Conservation (phyloP, 768 basidiomycete species). For the Suillus fuscotomentosus region DNA sequence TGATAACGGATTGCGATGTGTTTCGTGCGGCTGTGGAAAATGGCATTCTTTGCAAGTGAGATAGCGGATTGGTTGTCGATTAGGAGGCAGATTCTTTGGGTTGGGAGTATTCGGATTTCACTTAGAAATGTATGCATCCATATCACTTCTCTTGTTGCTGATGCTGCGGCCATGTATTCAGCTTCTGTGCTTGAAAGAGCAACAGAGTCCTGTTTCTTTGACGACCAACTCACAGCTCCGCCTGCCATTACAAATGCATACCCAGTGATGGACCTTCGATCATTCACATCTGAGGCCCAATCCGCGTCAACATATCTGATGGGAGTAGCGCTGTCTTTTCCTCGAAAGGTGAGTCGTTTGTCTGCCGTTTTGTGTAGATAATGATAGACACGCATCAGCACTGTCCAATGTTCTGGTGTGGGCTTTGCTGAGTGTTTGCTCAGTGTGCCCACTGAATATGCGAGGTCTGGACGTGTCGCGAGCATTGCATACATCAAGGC, state of each 20-base stretch:
- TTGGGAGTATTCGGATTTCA: constrained; percentile 16
- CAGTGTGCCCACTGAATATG: too few relatives aligned
- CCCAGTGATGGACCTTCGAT: constrained; percentile 19
- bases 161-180: too few relatives aligned
- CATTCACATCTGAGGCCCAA: not conserved
- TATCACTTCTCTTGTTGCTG: too few relatives aligned
- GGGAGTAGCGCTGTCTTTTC: too few relatives aligned
- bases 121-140: constrained; percentile 3
- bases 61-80: constrained; percentile 9
- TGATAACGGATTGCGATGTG: constrained; percentile 5
- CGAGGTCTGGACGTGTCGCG: too few relatives aligned
- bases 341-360: too few relatives aligned
- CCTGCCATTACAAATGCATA: constrained; percentile 32
- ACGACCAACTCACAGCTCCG: constrained; percentile 38
- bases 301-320: too few relatives aligned
- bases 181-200: constrained; percentile 36
- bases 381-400: too few relatives aligned
- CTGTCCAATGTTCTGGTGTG: too few relatives aligned
- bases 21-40: constrained; percentile 1
- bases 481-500: too few relatives aligned
- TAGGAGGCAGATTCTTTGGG: constrained; percentile 10
- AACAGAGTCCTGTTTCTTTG: constrained; percentile 8
- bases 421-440: too few relatives aligned
- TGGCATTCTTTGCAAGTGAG: not conserved
- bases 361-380: too few relatives aligned